Evolutionary conservation across 179 eudicot species (phyloP), one percentile per base, ranked within the genome.

Genomic region (Camellia oleifera): DNA sequence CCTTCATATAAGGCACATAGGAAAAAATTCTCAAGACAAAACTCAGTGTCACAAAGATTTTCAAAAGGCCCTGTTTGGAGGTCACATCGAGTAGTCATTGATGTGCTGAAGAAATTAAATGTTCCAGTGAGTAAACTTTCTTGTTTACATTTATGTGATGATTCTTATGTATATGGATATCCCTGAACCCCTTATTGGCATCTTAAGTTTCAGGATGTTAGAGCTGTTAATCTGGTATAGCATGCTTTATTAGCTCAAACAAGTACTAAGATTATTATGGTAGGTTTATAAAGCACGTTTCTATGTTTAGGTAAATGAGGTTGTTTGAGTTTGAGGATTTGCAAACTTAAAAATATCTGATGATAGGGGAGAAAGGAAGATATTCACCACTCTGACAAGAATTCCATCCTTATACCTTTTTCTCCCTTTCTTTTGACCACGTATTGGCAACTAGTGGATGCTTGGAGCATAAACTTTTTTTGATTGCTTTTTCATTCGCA

Each of bases 1-100:
- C 95, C 98, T 57, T 93, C 98, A 71, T 95, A 95, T 83, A 95
- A 95, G 88, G 93, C 94, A 45, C 91, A 91, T 65, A 88, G 98
- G 85, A 83, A 88, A 70, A 90, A 86, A 65, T 89, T 81, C 69
- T 69, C 79, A 17, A 85, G 82, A 54, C 84, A 82, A 70, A 73
- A 77, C 52, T 82, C 86, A 45, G 82, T 83, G 14, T 61, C 87
- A n/a, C 79, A 63, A 60, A 82, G 80, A 66, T 72, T 72, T 75
- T 66, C 83, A 68, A 87, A 83, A 42, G 79, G 79, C 85, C 83
- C 85, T 20, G 84, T 79, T 80, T 86, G 80, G 81, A 85, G 83
- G 78, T 86, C 90, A 15, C 90, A 92, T 82, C 89, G 84, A 82
- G 79, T 74, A 75, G 88, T 92, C 73, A 15, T 85, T 52, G 85